phyloP scores from a whole-genome alignment of 208 protist species.

The Leishmania tropica region DNA sequence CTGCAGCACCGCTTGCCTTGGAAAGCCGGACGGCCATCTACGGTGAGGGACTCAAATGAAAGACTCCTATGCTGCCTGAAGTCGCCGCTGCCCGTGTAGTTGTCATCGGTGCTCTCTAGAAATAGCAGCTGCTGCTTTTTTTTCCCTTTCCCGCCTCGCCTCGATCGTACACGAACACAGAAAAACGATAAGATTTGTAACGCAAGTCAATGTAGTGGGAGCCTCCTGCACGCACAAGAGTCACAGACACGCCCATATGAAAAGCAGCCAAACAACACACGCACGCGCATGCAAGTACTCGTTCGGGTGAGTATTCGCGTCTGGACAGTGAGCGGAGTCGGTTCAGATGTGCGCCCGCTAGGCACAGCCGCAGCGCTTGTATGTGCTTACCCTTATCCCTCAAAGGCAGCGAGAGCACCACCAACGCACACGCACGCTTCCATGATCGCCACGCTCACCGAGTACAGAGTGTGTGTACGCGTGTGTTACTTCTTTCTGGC shows the following conservation, averaged over 20 bases:
- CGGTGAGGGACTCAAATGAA: background rate
- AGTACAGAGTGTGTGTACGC: background rate
- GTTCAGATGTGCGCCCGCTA: background rate
- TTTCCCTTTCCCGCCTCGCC: background rate
- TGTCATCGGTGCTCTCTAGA: background rate
- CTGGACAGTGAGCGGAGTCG: background rate
- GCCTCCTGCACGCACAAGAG: background rate
- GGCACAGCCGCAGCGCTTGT: background rate
- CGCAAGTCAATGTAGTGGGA: background rate
- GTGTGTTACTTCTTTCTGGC: conserved; percentile 24
- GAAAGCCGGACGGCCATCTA: background rate
- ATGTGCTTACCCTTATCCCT: background rate
- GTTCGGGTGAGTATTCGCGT: background rate
- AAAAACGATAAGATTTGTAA: background rate
- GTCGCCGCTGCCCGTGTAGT: background rate
- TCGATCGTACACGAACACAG: background rate
- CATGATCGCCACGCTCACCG: background rate
- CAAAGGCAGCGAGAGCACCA: background rate
- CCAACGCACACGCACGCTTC: background rate
- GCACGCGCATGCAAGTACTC: background rate
- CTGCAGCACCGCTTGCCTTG: background rate
- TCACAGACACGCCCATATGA: background rate
- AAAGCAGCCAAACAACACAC: background rate
- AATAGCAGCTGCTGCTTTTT: background rate
- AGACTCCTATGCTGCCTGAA: background rate